Evolutionary conservation across 768 basidiomycete species (phyloP), one percentile per base, ranked within the genome.

Genomic region (Boletus bicolor): DNA sequence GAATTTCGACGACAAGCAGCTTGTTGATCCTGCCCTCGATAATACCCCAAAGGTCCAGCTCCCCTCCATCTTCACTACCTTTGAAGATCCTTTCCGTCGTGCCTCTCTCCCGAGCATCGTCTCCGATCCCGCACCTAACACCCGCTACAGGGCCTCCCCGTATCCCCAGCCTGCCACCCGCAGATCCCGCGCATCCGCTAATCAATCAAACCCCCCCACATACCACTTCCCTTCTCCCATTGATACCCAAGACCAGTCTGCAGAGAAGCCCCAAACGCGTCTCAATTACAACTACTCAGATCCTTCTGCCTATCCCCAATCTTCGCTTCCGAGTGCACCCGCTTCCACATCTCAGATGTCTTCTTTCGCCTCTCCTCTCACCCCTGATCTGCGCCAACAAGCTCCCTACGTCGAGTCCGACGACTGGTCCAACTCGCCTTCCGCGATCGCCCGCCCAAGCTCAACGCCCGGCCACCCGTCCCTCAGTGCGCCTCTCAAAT

Each of bases 31-130:
- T n/a, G 59, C 67, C 35, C 65, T 64, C 64, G 79, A 80, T 53
- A 76, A 78, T 53, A 64, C 73, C 37, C 47, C 54, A 52, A 83
- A 82, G 68, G 84, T 89, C 54, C 83, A 86, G 72, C 77, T 90
- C 17, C 88, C 87, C 17, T 86, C 87, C 64, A 87, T 89, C 61
- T 87, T 86, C 60, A 81, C 83, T 34, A 78, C 82, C 32, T 85
- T 89, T 58, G 83, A 85, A 68, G 86, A 86, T 67, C 75, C 77
- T 26, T 72, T 80, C 67, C 82, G 87, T 53, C 82, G 87, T 44
- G 75, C 84, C 4, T 87, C 87, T 3, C 76, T 89, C 21, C 86
- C 87, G 2, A 81, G 77, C 48, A 75, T 87, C 44, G 73, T 77
- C 66, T 76, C 82, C 19, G 83, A 85, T 51, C 68, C 71, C 44